phyloP scores from a whole-genome alignment of 164 flowering plant genomes.

The Magnolia sinica region DNA sequence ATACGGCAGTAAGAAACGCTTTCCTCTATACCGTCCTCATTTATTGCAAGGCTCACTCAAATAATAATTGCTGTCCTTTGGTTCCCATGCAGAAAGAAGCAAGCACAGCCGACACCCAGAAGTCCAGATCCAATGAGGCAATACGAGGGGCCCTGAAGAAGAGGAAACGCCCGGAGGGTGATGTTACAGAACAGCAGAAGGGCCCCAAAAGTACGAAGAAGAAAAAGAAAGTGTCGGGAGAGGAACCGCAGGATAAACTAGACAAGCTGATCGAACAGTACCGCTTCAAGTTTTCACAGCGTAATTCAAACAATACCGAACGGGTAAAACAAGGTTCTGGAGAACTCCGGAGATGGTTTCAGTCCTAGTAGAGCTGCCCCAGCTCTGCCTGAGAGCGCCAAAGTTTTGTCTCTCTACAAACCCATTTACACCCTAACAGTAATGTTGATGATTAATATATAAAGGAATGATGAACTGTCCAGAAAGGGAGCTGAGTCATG shows the following conservation, averaged over 20 bases:
- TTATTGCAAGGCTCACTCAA: background rate
- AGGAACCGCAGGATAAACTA: constrained; percentile 59
- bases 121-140: constrained; percentile 16
- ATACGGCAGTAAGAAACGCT: background rate
- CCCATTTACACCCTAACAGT: too few species aligned
- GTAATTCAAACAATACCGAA: constrained; percentile 31
- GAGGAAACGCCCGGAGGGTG: constrained; percentile 33
- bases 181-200: constrained; percentile 12
- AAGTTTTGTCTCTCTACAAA: too few species aligned
- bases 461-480: too few species aligned
- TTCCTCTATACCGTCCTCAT: background rate
- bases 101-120: background rate
- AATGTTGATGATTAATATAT: too few species aligned
- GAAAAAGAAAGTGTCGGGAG: constrained; percentile 35
- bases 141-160: constrained; percentile 25
- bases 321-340: constrained; percentile 33
- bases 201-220: constrained; percentile 20
- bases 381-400: background rate
- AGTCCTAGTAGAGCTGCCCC: constrained; percentile 12
- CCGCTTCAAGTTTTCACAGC: constrained; percentile 54
- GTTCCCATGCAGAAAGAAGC: background rate
- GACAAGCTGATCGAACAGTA: constrained; percentile 76
- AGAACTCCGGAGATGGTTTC: constrained; percentile 31
- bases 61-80: background rate
- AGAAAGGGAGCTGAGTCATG: too few species aligned